Conservation (phyloP, 371 early-diverging fungal species). For the Gilbertella persicaria region DNA sequence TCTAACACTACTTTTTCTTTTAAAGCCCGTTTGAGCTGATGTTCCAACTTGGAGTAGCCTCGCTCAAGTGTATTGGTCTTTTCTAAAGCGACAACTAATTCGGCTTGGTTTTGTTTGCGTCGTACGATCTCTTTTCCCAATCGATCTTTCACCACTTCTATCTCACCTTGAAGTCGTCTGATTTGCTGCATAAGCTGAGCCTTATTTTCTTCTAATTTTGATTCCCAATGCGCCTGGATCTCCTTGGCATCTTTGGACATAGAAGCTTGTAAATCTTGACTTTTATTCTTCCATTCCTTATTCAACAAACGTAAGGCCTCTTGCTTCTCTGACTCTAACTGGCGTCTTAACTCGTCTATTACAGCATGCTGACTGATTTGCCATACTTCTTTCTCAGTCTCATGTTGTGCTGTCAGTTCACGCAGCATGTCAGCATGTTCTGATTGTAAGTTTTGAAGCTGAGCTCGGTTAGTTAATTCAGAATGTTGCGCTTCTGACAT, state of each 20-base stretch:
- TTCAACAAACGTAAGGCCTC: constrained; percentile 15
- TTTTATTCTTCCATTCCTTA: constrained; percentile 33
- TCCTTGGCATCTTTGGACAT: constrained; percentile 41
- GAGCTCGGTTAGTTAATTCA: constrained; percentile 32
- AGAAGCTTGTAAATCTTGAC: constrained; percentile 30
- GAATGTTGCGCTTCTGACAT: constrained; percentile 23
- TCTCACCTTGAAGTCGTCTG: constrained; percentile 29
- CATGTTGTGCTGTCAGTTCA: constrained; percentile 31
- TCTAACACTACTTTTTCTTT: no score
- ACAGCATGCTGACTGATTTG: constrained; percentile 25
- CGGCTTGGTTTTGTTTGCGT: constrained; percentile 24
- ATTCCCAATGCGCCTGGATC: constrained; percentile 40
- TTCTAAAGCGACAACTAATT: constrained; percentile 3
- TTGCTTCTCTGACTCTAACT: constrained; percentile 15
- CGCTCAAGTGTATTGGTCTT: no score
- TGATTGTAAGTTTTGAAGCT: constrained; percentile 28
- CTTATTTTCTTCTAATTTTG: constrained; percentile 26
- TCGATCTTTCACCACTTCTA: constrained; percentile 39
- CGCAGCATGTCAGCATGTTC: constrained; percentile 28
- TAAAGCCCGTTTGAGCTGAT: no score
- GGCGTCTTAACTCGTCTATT: constrained; percentile 18
- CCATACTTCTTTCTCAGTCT: constrained; percentile 33
- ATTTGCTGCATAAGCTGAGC: constrained; percentile 4
- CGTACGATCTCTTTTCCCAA: constrained; percentile 38
- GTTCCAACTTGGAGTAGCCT: no score